phyloP scores from a whole-genome alignment of 768 basidiomycete species.

The Hygrocybe coccinea region DNA sequence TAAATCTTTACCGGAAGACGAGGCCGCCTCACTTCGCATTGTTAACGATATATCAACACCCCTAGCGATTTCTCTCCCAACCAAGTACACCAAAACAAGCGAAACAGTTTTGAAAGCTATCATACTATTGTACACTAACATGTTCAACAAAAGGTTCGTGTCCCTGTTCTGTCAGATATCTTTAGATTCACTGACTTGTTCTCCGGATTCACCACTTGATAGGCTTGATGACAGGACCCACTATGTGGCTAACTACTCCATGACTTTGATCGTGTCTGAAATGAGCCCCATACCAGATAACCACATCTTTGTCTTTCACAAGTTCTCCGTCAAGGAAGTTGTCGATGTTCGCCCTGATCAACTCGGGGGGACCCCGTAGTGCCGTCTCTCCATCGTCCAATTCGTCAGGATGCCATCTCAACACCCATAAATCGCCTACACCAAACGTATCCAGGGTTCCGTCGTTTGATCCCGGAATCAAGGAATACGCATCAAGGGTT shows the following conservation, averaged over 20 bases:
- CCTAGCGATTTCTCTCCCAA: too few species aligned
- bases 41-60: too few species aligned
- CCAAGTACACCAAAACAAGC: too few species aligned
- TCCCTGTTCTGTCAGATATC: too few species aligned
- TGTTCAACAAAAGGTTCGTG: too few species aligned
- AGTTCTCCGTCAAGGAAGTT: slow-evolving; percentile 2
- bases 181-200: too few species aligned
- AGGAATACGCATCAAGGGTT: neutral
- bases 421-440: slow-evolving; percentile 2
- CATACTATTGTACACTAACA: too few species aligned
- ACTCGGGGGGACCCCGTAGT: neutral
- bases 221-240: neutral
- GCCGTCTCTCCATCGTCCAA: neutral
- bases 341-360: neutral
- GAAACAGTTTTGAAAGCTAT: too few species aligned
- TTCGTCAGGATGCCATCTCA: neutral
- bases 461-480: slow-evolving; percentile 5
- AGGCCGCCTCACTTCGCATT: too few species aligned
- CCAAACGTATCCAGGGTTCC: neutral
- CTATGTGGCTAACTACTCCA: neutral
- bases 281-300: slow-evolving; percentile 5
- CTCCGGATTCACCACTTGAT: too few species aligned
- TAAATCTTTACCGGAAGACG: too few species aligned
- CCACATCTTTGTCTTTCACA: slow-evolving; percentile 3
- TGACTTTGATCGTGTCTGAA: slow-evolving; percentile 3